Evolutionary conservation across 2,329 filamentous ascomycete species (phyloP), one percentile per base, ranked within the genome.

Genomic region (Samsoniella hepiali): DNA sequence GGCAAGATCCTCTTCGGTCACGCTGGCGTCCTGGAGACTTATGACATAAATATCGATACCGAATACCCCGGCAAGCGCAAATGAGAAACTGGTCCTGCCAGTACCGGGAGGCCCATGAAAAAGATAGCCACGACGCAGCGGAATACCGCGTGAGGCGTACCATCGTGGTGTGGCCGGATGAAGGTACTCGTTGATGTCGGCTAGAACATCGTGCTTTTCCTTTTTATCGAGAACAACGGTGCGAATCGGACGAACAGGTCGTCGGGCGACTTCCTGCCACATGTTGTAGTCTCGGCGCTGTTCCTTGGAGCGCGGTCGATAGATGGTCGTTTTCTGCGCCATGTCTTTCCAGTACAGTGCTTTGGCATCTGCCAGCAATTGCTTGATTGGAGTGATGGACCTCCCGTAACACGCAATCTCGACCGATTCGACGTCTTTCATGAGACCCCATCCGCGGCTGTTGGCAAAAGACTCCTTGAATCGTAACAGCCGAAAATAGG

Each of bases 151-250:
- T 55, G 86, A 86, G 0, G 89, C 85, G 70, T 94, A 94, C 89
- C 90, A 94, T 10, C 82, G 80, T 1, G 86, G 84, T 0, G 87
- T 91, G 1, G 81, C 78, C 0, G 90, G 89, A 61, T 91, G 85
- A 0, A 95, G 79, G 67, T 91, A 94, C 68, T 93, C 90, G 67
- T 91, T 90, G 69, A 94, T 88, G 69, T 95, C 91, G 32, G 78
- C 78, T 10, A 93, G 75, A 3, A 94, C 80, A 38, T 81, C 79
- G 1, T 82, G 77, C 74, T 93, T 94, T 70, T 91, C 84, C 53
- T 80, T 73, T 9, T 81, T 77, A 66, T 91, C 89, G 5, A 95
- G 80, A 2, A 93, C 87, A 1, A 96, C 90, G 0, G 91, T 94
- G 57, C 82, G 81, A 79, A 94, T 89, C 1, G 88, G 88, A 17